These are phyloP conservation scores for Phialocephala subalpina DNA, from an alignment of 2,329 filamentous ascomycete species.

Conservation along the genomic window DNA sequence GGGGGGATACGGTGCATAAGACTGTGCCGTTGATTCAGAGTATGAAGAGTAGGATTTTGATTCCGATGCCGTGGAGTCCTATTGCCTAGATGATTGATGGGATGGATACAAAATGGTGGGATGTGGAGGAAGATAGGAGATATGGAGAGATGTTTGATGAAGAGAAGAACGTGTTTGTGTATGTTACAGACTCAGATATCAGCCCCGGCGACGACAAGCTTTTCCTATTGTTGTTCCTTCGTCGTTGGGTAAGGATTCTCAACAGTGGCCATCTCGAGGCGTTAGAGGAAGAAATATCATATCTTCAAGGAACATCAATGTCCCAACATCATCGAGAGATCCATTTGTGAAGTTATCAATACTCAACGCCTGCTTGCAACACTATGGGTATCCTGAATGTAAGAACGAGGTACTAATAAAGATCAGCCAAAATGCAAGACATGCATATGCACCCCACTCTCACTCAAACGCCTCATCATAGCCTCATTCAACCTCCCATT, in stretches of 20 bases:
- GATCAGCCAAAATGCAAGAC: neutral
- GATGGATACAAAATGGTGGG: too few species aligned
- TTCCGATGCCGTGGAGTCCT: conserved; percentile 96
- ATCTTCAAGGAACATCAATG: neutral
- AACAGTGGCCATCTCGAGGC: neutral
- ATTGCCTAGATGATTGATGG: conserved; percentile 63
- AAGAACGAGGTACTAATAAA: neutral
- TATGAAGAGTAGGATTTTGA: conserved; percentile 93
- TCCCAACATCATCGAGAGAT: neutral
- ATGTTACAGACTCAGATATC: conserved; percentile 9
- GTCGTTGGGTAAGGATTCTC: conserved; percentile 1
- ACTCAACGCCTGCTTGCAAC: neutral
- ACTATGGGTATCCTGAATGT: neutral
- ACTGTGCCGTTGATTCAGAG: conserved; percentile 95
- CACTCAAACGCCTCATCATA: neutral
- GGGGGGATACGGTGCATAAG: conserved; percentile 98
- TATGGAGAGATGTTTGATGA: neutral
- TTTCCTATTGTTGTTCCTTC: conserved; percentile 5
- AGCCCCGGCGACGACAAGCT: neutral
- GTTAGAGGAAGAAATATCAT: conserved; percentile 4
- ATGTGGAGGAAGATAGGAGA: neutral
- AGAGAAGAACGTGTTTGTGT: neutral
- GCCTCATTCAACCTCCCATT: neutral
- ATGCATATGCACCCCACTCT: conserved; percentile 1
- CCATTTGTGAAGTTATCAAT: conserved; percentile 1